These are phyloP conservation scores for Penicillium manginii DNA, from an alignment of 495 filamentous ascomycete species.

Conservation along the genomic window DNA sequence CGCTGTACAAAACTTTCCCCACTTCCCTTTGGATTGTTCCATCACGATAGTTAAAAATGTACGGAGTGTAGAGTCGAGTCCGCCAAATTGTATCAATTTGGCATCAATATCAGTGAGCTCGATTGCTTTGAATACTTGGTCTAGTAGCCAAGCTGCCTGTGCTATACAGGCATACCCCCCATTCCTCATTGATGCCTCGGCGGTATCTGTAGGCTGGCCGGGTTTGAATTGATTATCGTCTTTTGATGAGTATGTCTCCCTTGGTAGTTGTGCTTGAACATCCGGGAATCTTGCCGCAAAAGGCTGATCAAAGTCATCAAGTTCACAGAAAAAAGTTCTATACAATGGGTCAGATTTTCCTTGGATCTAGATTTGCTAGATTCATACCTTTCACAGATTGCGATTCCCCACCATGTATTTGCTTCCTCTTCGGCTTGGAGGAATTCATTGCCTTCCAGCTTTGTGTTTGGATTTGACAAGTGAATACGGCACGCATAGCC, in stretches of 20 bases:
- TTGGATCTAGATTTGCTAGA: neutral
- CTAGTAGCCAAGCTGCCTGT: conserved; percentile 37
- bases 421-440: conserved; percentile 26
- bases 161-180: conserved; percentile 30
- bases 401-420: conserved; percentile 42
- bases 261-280: conserved; percentile 10
- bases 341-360: neutral
- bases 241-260: neutral
- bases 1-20: conserved; percentile 30
- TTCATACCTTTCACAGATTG: conserved; percentile 3
- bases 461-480: neutral
- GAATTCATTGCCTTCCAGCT: conserved; percentile 6
- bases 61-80: conserved; percentile 20
- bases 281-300: conserved; percentile 12
- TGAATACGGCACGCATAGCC: conserved; percentile 29
- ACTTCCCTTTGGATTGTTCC: conserved; percentile 25
- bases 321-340: conserved; percentile 14
- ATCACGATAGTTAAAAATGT: conserved; percentile 27
- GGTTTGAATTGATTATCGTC: neutral
- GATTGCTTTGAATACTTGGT: conserved; percentile 25
- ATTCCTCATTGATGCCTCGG: conserved; percentile 1
- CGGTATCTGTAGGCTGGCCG: neutral
- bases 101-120: conserved; percentile 18
- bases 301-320: conserved; percentile 6
- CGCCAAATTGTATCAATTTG: conserved; percentile 21